Evolutionary conservation across 1,284 basidiomycete species (phyloP).

Genomic region (Tylopilus sp.): DNA sequence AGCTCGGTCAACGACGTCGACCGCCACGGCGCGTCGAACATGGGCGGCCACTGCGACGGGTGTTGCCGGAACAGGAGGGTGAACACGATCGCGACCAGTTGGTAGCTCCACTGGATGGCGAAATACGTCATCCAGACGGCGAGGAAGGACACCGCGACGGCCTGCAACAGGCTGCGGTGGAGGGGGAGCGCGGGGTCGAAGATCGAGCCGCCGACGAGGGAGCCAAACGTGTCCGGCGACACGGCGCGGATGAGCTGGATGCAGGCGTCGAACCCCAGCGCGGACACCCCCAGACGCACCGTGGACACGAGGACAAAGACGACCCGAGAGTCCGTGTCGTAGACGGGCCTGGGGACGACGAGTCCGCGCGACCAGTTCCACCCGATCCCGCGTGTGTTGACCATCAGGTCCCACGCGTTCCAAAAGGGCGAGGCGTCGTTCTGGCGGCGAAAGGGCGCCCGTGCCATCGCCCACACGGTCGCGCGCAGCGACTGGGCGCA

Average conservation of each 20-base stretch:
- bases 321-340: conserved; percentile 16
- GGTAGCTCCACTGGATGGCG: conserved; percentile 43
- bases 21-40: conserved; percentile 42
- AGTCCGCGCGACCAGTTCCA: conserved; percentile 32
- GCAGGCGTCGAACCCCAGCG: conserved; percentile 18
- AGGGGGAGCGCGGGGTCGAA: conserved; percentile 47
- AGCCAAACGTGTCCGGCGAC: conserved; percentile 21
- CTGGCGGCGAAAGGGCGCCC: conserved; percentile 14
- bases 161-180: conserved; percentile 35
- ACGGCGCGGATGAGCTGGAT: conserved; percentile 12
- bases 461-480: conserved; percentile 20
- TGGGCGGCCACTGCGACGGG: conserved; percentile 42
- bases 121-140: background rate
- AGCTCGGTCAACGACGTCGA: conserved; percentile 41
- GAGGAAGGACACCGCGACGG: background rate
- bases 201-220: conserved; percentile 41
- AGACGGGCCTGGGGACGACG: conserved; percentile 14
- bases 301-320: conserved; percentile 14
- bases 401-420: conserved; percentile 30
- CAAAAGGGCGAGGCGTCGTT: too few species aligned
- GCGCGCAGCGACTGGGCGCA: conserved; percentile 13
- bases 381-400: conserved; percentile 27
- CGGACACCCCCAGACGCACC: conserved; percentile 3
- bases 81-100: conserved; percentile 43
- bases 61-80: conserved; percentile 33